These are phyloP conservation scores for Xerocomus brunneocitrinus DNA, from an alignment of 768 basidiomycete species.

Conservation along the genomic window DNA sequence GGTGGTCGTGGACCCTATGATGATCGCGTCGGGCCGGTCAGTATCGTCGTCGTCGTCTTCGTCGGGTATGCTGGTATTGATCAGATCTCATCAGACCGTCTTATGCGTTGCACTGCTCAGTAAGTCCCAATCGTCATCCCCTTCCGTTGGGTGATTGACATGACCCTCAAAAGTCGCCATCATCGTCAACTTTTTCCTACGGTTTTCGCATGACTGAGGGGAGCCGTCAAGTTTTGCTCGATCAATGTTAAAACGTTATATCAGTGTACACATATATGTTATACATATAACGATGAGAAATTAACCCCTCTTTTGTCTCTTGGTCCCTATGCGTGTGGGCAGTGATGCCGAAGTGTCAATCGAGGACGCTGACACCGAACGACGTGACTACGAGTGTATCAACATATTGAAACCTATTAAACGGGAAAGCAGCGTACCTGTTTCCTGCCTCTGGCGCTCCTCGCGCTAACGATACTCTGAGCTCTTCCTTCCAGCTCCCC, in stretches of 20 bases:
- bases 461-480: conserved; percentile 59
- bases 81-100: conserved; percentile 52
- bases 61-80: conserved; percentile 11
- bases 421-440: conserved; percentile 34
- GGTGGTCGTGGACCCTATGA: conserved; percentile 95
- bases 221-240: conserved; percentile 1
- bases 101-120: conserved; percentile 79
- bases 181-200: conserved; percentile 78
- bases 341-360: conserved; percentile 60
- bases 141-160: neutral
- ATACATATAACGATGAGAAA: neutral
- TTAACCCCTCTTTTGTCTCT: conserved; percentile 55
- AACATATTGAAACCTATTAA: neutral
- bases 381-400: conserved; percentile 39
- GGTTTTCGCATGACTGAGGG: conserved; percentile 49
- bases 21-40: conserved; percentile 89
- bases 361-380: conserved; percentile 72
- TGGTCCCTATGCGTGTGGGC: conserved; percentile 47
- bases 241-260: conserved; percentile 9
- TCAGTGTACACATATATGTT: conserved; percentile 4
- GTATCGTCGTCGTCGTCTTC: conserved; percentile 32
- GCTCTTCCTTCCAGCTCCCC: conserved; percentile 50
- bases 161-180: conserved; percentile 57
- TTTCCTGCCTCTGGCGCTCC: conserved; percentile 55
- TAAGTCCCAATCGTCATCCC: conserved; percentile 29